These are phyloP conservation scores for Saturnispora diversa DNA, from an alignment of 805 yeast genomes.

Conservation along the genomic window DNA sequence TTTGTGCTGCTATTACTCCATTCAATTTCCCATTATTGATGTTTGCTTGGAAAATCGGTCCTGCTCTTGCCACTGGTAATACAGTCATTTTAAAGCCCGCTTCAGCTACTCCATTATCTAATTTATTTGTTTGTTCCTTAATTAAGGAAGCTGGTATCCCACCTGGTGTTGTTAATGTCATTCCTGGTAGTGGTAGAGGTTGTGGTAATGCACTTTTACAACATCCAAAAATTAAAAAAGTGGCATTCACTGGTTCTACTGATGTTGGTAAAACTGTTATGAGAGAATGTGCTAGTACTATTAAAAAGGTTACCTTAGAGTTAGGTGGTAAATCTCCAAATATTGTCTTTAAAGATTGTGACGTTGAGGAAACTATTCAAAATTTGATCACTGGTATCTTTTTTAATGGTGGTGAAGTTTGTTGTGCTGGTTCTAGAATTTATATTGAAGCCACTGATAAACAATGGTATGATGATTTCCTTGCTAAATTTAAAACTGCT, in stretches of 20 bases:
- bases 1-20: conserved; percentile 77
- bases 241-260: conserved; percentile 94
- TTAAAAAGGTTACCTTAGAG: conserved; percentile 77
- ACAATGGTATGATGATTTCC: conserved; percentile 58
- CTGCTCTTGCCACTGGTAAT: conserved; percentile 72
- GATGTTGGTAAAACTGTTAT: conserved; percentile 73
- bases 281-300: conserved; percentile 57
- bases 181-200: conserved; percentile 79
- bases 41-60: conserved; percentile 75
- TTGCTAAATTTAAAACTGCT: conserved; percentile 46
- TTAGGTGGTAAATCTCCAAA: conserved; percentile 90
- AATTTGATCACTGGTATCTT: conserved; percentile 68
- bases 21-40: conserved; percentile 81
- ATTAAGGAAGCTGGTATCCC: conserved; percentile 82
- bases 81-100: conserved; percentile 69
- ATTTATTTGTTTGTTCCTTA: conserved; percentile 63
- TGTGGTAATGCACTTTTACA: conserved; percentile 75
- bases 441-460: conserved; percentile 52
- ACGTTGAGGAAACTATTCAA: conserved; percentile 55
- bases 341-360: conserved; percentile 72
- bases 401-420: conserved; percentile 87
- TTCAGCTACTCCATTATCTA: conserved; percentile 73
- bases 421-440: conserved; percentile 87
- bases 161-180: conserved; percentile 80
- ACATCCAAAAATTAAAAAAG: conserved; percentile 77